phyloP scores from a whole-genome alignment of 2,329 filamentous ascomycete genomes.

The Penicillium rolfsii region DNA sequence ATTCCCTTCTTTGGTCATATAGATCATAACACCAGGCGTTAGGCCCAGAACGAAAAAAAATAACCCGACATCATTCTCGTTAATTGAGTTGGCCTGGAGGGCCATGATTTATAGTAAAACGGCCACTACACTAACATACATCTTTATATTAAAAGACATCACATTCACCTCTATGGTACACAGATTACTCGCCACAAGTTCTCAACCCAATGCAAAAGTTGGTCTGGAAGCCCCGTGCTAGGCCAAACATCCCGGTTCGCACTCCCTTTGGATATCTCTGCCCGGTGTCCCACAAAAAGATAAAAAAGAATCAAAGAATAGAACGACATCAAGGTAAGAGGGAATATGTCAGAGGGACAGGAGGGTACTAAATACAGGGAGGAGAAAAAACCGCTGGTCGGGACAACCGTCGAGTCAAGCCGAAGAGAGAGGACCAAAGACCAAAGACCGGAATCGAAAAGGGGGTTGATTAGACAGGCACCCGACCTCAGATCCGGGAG shows the following conservation, averaged over 20 bases:
- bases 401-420: slow-evolving; percentile 16
- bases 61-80: too few species aligned
- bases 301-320: slow-evolving; percentile 9
- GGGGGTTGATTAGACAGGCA: slow-evolving; percentile 20
- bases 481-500: slow-evolving; percentile 21
- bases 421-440: slow-evolving; percentile 19
- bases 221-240: slow-evolving; percentile 11
- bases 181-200: slow-evolving; percentile 30
- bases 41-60: too few species aligned
- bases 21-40: too few species aligned
- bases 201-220: slow-evolving; percentile 20
- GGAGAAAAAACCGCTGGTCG: slow-evolving; percentile 23
- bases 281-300: slow-evolving; percentile 19
- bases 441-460: slow-evolving; percentile 23
- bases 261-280: slow-evolving; percentile 19
- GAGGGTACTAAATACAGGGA: slow-evolving; percentile 36
- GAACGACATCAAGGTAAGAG: slow-evolving; percentile 18
- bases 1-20: too few species aligned
- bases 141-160: slow-evolving; percentile 17
- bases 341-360: slow-evolving; percentile 28
- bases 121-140: background rate
- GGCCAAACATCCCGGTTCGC: slow-evolving; percentile 14
- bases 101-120: background rate
- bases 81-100: too few species aligned
- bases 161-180: slow-evolving; percentile 36